Percentiles rank a stretch among this genome's conserved stretches.
These are phyloP conservation scores for Exophiala lecanii-corni DNA, from an alignment of 2,329 filamentous ascomycete species.

Conservation along the genomic window DNA sequence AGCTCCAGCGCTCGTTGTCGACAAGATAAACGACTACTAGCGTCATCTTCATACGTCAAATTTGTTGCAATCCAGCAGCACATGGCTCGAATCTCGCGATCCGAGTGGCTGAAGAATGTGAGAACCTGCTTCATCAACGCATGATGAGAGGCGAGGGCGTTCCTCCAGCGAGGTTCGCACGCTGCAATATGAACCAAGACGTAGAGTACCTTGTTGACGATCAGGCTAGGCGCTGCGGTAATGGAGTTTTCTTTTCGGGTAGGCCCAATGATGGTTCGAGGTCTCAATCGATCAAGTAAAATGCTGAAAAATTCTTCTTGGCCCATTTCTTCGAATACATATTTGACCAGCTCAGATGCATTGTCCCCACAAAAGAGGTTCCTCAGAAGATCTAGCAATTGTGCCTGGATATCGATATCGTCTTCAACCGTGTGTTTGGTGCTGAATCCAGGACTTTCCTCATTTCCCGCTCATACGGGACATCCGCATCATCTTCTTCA, in stretches of 20 bases:
- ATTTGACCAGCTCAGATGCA: constrained; percentile 71
- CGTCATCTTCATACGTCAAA: constrained; percentile 76
- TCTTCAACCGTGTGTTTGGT: constrained; percentile 64
- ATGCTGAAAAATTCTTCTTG: constrained; percentile 76
- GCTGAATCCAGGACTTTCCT: constrained; percentile 63
- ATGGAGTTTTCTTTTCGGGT: constrained; percentile 29
- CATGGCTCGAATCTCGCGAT: constrained; percentile 68
- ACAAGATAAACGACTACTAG: constrained; percentile 48
- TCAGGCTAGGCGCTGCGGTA: constrained; percentile 48
- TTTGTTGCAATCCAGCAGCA: constrained; percentile 84
- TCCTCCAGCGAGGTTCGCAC: constrained; percentile 70
- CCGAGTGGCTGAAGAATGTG: constrained; percentile 67
- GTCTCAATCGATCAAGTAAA: constrained; percentile 69
- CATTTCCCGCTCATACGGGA: no score
- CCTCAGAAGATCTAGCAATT: constrained; percentile 81
- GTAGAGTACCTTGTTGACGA: constrained; percentile 72
- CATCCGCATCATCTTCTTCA: constrained; percentile 5
- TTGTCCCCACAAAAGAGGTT: constrained; percentile 73
- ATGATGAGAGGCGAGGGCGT: constrained; percentile 71
- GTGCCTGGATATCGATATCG: constrained; percentile 81
- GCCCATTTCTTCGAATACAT: constrained; percentile 70
- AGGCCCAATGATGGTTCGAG: constrained; percentile 38
- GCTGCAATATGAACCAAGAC: constrained; percentile 87
- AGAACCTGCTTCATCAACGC: constrained; percentile 69
- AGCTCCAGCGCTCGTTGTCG: constrained; percentile 65